A percentile compares a stretch with the other conserved stretches of the same genome.
Conservation (phyloP, 1,284 basidiomycete genomes). For the Ustilago sp. region DNA sequence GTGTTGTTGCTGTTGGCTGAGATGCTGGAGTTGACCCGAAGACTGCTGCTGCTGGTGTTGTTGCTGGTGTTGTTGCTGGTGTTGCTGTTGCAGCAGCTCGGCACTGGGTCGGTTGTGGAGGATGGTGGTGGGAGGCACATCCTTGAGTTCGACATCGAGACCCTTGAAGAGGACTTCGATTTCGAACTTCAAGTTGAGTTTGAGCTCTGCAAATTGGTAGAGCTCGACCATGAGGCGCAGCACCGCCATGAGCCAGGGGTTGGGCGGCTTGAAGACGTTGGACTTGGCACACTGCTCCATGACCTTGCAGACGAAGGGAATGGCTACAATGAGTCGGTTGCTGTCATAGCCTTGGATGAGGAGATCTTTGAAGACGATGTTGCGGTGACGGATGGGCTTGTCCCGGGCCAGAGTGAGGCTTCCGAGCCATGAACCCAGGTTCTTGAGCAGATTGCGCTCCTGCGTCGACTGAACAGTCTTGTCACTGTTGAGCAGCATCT, state of each 20-base stretch:
- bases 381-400: slow-evolving; percentile 90
- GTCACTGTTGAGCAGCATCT: slow-evolving; percentile 93
- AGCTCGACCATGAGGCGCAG: slow-evolving; percentile 91
- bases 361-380: slow-evolving; percentile 95
- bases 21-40: slow-evolving; percentile 45
- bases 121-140: slow-evolving; percentile 85
- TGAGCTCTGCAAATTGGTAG: slow-evolving; percentile 95
- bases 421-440: slow-evolving; percentile 94
- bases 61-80: slow-evolving; percentile 46
- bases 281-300: slow-evolving; percentile 90
- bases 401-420: slow-evolving; percentile 91
- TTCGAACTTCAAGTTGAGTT: slow-evolving; percentile 97
- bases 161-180: slow-evolving; percentile 97
- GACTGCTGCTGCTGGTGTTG: slow-evolving; percentile 43
- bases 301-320: slow-evolving; percentile 98
- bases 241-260: slow-evolving; percentile 98
- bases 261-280: slow-evolving; percentile 92
- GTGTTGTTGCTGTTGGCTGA: slow-evolving; percentile 54
- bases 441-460: slow-evolving; percentile 90
- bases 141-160: slow-evolving; percentile 86
- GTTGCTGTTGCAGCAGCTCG: slow-evolving; percentile 46
- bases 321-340: slow-evolving; percentile 90
- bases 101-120: slow-evolving; percentile 75
- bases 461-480: slow-evolving; percentile 83
- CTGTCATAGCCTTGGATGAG: slow-evolving; percentile 94